Evolutionary conservation across 352 stramenopile species (phyloP), one percentile per base, ranked within the genome.

Genomic region (Pythium guiyangense): DNA sequence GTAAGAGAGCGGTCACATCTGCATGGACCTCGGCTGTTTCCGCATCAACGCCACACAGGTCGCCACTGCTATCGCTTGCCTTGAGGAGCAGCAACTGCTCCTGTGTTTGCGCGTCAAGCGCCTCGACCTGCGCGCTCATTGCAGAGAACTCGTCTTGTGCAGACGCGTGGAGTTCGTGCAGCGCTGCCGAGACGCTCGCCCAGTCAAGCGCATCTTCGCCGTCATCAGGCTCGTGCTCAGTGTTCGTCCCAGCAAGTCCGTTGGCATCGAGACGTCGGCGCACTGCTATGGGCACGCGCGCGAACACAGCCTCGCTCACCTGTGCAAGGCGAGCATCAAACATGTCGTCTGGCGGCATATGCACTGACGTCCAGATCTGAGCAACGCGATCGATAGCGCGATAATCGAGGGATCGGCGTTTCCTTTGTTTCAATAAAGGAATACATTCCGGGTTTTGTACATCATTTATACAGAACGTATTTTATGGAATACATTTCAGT

Each of bases 121-220:
- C 45, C 10, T 52, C 26, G 2, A 54, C 49, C 39, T 71, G 39
- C 6, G 57, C 44, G 43, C 60, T 51, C 15, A 64, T 29, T 3
- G n/a, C 43, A 39, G 34, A 29, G 5, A 71, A 44, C 22, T 74
- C 54, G 11, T 54, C 37, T 31, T 53, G 25, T 6, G 62, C 40
- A 2, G 49, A 27, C 49, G 42, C 43, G 47, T 59, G 60, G 6
- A 74, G 54, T 22, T 55, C 35, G 34, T 45, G 60, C 20, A 74
- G 50, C 6, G 47, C 29, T 10, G 20, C 11, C 1, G 67, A 71
- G 35, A 74, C 49, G n/a, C 56, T 40, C 14, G 34, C 20, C 14
- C 45, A 57, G n/a, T 71, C 34, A 46, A 50, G 27, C n/a, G 52
- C 40, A 4, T 44, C 52, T 15, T 8, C 26, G 40, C 14, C 26